Evolutionary conservation across 2,329 filamentous ascomycete genomes (phyloP).

Genomic region (Emmonsiellopsis sp.): DNA sequence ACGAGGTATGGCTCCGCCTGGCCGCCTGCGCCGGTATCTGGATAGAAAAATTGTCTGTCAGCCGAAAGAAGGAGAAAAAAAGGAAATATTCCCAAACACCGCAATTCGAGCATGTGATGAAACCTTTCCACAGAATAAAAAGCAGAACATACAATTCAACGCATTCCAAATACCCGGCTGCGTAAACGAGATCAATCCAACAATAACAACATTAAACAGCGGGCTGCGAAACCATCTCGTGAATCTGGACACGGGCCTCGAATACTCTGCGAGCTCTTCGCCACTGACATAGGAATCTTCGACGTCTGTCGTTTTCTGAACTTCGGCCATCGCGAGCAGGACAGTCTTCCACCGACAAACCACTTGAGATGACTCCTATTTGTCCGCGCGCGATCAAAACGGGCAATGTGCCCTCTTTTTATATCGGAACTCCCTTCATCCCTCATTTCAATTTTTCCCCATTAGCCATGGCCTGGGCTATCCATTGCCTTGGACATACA

Average conservation of each 20-base stretch:
- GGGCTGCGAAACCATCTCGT: conserved; percentile 33
- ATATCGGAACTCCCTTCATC: too few species aligned
- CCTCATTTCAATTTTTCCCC: too few species aligned
- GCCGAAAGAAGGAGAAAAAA: background rate
- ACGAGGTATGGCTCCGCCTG: conserved; percentile 30
- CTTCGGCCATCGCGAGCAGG: too few species aligned
- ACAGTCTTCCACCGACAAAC: too few species aligned
- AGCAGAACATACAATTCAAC: conserved; percentile 26
- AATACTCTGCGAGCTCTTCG: background rate
- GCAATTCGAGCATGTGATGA: background rate
- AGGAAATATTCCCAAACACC: background rate
- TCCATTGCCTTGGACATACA: too few species aligned
- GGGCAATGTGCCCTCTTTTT: too few species aligned
- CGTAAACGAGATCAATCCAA: conserved; percentile 39
- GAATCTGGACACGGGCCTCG: background rate
- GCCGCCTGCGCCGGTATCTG: conserved; percentile 27
- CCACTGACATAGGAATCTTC: too few species aligned
- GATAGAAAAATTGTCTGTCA: background rate
- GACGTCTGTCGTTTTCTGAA: too few species aligned
- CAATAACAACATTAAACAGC: conserved; percentile 39
- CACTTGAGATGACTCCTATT: too few species aligned
- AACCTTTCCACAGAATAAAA: too few species aligned
- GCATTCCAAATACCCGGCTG: conserved; percentile 43
- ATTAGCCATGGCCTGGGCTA: too few species aligned
- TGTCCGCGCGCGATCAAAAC: too few species aligned